A percentile compares a stretch with the other conserved stretches of the same genome.
Conservation (phyloP, 768 basidiomycete species). For the Termitomyces sp. region DNA sequence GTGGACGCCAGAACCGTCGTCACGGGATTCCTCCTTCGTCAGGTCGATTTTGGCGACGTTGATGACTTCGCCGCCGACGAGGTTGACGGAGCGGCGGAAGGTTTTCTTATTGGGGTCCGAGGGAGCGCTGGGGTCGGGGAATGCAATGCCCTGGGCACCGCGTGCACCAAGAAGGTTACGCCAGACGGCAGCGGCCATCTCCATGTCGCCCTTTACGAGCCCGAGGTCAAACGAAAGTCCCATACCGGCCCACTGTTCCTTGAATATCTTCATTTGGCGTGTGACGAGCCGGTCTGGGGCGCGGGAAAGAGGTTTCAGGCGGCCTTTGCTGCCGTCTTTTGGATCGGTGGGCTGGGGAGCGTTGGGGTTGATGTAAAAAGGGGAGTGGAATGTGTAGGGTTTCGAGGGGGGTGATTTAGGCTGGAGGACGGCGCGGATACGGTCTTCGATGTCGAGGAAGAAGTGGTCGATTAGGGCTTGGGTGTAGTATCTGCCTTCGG, state of each 20-base stretch:
- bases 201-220: conserved; percentile 70
- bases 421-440: conserved; percentile 77
- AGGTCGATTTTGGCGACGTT: conserved; percentile 56
- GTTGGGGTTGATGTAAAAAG: conserved; percentile 48
- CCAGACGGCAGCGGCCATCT: conserved; percentile 88
- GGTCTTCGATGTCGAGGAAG: conserved; percentile 90
- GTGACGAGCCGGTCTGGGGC: conserved; percentile 79
- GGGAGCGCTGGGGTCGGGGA: conserved; percentile 22
- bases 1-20: conserved; percentile 70
- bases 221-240: conserved; percentile 77
- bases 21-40: conserved; percentile 53
- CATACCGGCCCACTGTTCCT: conserved; percentile 88
- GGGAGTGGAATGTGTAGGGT: conserved; percentile 44
- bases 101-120: conserved; percentile 11
- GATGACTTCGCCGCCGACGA: conserved; percentile 64
- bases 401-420: conserved; percentile 37
- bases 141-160: conserved; percentile 69
- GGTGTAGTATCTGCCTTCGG: conserved; percentile 64
- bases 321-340: conserved; percentile 15
- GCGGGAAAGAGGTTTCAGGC: conserved; percentile 25
- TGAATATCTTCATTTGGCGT: conserved; percentile 88
- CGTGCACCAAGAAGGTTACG: conserved; percentile 85
- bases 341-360: conserved; percentile 15
- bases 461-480: conserved; percentile 92
- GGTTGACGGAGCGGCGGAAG: conserved; percentile 66